Percentiles rank a stretch among this genome's conserved stretches.
These are phyloP conservation scores for Berberis thunbergii DNA, from an alignment of 164 flowering plant species.

Conservation along the genomic window DNA sequence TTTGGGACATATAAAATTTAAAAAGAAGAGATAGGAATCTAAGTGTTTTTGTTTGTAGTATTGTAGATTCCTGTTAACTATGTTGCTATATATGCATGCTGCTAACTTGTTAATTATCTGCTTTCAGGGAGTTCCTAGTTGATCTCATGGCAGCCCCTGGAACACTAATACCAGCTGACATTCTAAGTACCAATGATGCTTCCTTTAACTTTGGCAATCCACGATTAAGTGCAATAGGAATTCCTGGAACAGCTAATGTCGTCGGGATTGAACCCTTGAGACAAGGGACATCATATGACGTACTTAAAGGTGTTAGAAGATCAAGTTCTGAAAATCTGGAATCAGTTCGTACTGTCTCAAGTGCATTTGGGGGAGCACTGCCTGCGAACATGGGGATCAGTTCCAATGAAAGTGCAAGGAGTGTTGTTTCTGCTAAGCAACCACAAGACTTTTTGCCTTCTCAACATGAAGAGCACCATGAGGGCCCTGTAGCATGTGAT, in stretches of 20 bases:
- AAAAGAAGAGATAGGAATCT: too few species aligned
- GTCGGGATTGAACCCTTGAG: slow-evolving; percentile 19
- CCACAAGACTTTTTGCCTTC: slow-evolving; percentile 26
- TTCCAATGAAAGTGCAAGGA: slow-evolving; percentile 29
- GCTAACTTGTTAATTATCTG: slow-evolving; percentile 10
- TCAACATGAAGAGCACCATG: slow-evolving; percentile 39
- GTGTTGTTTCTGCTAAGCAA: slow-evolving; percentile 22
- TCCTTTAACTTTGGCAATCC: slow-evolving; percentile 37
- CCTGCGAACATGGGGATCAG: slow-evolving; percentile 20
- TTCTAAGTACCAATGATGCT: slow-evolving; percentile 48
- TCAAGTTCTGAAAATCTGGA: slow-evolving; percentile 28
- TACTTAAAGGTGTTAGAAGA: slow-evolving; percentile 22
- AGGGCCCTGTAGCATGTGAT: slow-evolving; percentile 34
- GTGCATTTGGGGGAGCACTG: slow-evolving; percentile 21
- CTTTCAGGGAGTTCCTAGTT: slow-evolving; percentile 84
- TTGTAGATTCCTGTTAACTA: not conserved
- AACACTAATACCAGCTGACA: slow-evolving; percentile 90
- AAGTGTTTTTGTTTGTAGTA: not conserved
- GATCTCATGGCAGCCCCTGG: slow-evolving; percentile 99
- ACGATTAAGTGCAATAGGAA: slow-evolving; percentile 26
- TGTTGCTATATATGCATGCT: not conserved
- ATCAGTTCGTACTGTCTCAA: slow-evolving; percentile 16
- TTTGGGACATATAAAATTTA: too few species aligned
- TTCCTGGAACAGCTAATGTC: slow-evolving; percentile 25
- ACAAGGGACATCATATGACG: slow-evolving; percentile 20